phyloP scores from a whole-genome alignment of 345 rosid genomes.

The Eucalyptus erythrocorys region DNA sequence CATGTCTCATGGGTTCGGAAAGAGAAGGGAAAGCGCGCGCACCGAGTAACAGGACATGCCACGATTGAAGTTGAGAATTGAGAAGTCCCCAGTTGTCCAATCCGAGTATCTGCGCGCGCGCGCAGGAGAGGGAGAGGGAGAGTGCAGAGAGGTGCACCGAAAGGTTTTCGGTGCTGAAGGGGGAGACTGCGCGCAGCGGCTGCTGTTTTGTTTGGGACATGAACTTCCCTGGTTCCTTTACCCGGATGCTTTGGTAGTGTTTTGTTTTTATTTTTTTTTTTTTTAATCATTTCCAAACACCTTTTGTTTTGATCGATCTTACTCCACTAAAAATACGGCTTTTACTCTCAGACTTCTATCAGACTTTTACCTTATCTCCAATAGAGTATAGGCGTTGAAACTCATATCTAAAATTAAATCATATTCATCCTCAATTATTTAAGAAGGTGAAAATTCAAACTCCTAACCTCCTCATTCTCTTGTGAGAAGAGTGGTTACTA shows the following conservation, averaged over 20 bases:
- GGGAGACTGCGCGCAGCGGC: neutral
- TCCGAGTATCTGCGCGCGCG: neutral
- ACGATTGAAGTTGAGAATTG: neutral
- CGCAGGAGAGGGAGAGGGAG: neutral
- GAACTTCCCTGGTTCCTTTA: neutral
- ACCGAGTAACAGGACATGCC: neutral
- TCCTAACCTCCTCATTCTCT: fast-evolving
- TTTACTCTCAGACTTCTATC: too few species aligned
- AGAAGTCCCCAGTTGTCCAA: neutral
- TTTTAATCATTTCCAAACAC: too few species aligned
- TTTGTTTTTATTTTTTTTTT: too few species aligned
- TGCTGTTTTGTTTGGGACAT: neutral
- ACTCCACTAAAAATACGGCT: fast-evolving
- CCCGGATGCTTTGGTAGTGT: neutral
- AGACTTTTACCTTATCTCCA: too few species aligned
- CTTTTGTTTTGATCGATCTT: fast-evolving
- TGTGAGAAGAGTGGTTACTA: fast-evolving
- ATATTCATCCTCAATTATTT: fast-evolving
- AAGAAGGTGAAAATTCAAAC: fast-evolving
- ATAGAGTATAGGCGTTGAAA: too few species aligned
- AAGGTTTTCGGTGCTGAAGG: neutral
- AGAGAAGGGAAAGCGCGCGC: neutral
- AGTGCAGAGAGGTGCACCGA: neutral
- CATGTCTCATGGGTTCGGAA: neutral
- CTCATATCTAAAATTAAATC: too few species aligned